A percentile compares a stretch with the other conserved stretches of the same genome.
phyloP scores from a whole-genome alignment of 23 red algal genomes.

The Gracilaria gracilis region DNA sequence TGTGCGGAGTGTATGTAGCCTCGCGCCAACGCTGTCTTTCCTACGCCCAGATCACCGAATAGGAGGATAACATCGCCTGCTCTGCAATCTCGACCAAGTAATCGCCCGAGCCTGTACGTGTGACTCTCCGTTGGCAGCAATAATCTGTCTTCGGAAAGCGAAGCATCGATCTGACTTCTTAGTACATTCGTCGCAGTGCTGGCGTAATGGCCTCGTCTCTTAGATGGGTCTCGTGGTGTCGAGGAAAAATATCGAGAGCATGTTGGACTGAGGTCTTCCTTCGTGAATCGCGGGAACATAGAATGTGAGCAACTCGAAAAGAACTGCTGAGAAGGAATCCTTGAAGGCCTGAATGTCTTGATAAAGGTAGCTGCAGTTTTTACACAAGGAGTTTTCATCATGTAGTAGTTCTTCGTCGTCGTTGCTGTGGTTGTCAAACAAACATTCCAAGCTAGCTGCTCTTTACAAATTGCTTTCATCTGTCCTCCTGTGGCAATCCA shows the following conservation, averaged over 20 bases:
- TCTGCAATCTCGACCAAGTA: slow-evolving; percentile 45
- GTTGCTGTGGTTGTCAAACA: background rate
- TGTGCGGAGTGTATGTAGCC: slow-evolving; percentile 71
- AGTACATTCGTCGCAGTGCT: background rate
- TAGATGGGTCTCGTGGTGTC: background rate
- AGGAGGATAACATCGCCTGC: slow-evolving; percentile 82
- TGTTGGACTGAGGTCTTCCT: background rate
- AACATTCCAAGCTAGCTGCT: background rate
- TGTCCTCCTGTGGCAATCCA: background rate
- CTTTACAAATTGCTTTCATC: background rate
- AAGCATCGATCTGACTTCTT: background rate
- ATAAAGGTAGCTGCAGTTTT: background rate
- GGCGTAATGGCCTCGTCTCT: background rate
- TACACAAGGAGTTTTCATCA: background rate
- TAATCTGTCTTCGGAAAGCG: background rate
- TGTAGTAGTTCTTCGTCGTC: too few relatives aligned
- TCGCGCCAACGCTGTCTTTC: slow-evolving; percentile 88
- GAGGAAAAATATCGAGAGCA: background rate
- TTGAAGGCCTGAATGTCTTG: background rate
- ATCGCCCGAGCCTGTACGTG: slow-evolving; percentile 60
- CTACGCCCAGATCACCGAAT: slow-evolving; percentile 75
- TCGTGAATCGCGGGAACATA: background rate
- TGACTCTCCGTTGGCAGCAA: slow-evolving; percentile 23
- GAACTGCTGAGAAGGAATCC: background rate
- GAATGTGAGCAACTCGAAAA: background rate